A percentile compares a stretch with the other conserved stretches of the same genome.
phyloP scores from a whole-genome alignment of 768 basidiomycete genomes.

The Hortiboletus campestris region DNA sequence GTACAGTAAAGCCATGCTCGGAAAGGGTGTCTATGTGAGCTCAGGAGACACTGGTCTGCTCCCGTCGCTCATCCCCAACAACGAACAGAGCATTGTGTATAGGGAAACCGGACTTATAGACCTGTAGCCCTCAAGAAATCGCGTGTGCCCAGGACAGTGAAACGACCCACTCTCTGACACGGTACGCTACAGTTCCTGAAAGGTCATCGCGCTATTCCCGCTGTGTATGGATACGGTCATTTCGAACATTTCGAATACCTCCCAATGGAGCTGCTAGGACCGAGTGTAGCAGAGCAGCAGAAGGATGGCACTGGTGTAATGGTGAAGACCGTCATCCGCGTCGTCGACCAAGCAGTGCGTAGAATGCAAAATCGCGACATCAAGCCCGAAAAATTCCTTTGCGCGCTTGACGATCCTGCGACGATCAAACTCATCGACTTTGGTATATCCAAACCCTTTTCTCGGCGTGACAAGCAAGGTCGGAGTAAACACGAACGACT shows the following conservation, averaged over 20 bases:
- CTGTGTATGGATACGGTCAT: neutral
- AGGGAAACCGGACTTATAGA: neutral
- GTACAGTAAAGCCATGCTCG: neutral
- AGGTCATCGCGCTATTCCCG: neutral
- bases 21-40: neutral
- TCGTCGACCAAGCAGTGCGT: slow-evolving; percentile 1
- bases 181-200: neutral
- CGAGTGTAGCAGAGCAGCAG: neutral
- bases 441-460: slow-evolving; percentile 1
- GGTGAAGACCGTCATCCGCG: neutral
- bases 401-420: neutral
- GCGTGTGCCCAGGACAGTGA: neutral
- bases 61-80: neutral
- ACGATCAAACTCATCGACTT: slow-evolving; percentile 1
- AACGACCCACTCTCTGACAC: neutral
- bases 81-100: neutral
- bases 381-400: slow-evolving; percentile 1
- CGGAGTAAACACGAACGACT: neutral
- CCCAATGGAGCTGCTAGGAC: neutral
- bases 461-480: neutral
- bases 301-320: neutral
- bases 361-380: neutral
- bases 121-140: neutral
- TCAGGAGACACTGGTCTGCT: neutral
- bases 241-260: slow-evolving; percentile 1